phyloP scores from a whole-genome alignment of 805 yeast genomes.

The Pichia kluyveri region DNA sequence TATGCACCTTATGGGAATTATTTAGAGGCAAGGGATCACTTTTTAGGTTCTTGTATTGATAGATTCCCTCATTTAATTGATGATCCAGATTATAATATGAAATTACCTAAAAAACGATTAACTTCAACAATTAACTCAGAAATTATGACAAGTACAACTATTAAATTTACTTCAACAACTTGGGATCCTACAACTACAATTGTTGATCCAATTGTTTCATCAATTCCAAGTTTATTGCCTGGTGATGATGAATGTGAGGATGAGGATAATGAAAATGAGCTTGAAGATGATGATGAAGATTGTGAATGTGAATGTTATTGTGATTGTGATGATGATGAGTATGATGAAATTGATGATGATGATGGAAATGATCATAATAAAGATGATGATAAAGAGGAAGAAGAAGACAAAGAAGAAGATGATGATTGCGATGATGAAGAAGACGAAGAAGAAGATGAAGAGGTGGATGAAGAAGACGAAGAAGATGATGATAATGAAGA shows the following conservation, averaged over 20 bases:
- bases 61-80: slow-evolving; percentile 19
- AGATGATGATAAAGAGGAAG: neutral
- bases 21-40: slow-evolving; percentile 41
- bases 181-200: too few species aligned
- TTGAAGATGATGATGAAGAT: neutral
- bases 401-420: neutral
- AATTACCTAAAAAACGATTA: slow-evolving; percentile 3
- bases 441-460: neutral
- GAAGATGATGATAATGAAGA: neutral
- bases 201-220: neutral
- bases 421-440: neutral
- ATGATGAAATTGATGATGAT: neutral
- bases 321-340: neutral
- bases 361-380: neutral
- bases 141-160: neutral
- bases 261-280: neutral
- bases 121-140: neutral
- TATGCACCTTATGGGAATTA: slow-evolving; percentile 35
- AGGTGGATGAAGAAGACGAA: neutral
- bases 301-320: neutral
- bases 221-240: neutral
- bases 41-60: slow-evolving; percentile 38
- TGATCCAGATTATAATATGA: slow-evolving; percentile 17
- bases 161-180: neutral
- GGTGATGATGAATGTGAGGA: neutral